These are phyloP conservation scores for Lomentospora prolificans DNA, from an alignment of 2,329 filamentous ascomycete species.

Conservation along the genomic window DNA sequence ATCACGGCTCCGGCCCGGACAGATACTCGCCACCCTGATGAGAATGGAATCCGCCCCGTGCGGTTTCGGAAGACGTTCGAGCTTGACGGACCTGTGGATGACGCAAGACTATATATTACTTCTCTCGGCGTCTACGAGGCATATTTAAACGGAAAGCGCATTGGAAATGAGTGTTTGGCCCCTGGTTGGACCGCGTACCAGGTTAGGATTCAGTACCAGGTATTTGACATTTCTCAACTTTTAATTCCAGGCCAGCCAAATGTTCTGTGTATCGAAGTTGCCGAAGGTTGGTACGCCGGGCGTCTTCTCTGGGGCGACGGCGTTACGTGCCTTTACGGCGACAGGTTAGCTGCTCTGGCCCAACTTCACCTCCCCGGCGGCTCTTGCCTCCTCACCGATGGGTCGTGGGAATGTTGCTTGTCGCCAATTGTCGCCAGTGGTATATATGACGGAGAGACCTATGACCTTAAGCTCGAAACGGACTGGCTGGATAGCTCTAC, in stretches of 20 bases:
- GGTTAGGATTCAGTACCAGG: slow-evolving; percentile 40
- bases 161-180: slow-evolving; percentile 31
- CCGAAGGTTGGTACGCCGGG: slow-evolving; percentile 39
- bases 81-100: slow-evolving; percentile 14
- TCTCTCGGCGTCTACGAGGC: slow-evolving; percentile 34
- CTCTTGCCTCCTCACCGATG: slow-evolving; percentile 23
- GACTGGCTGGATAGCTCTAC: slow-evolving; percentile 8
- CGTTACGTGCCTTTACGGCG: slow-evolving; percentile 27
- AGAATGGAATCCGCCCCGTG: slow-evolving; percentile 20
- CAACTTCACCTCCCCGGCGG: slow-evolving; percentile 27
- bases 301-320: slow-evolving; percentile 21
- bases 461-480: slow-evolving; percentile 26
- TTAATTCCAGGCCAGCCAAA: slow-evolving; percentile 23
- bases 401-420: slow-evolving; percentile 24
- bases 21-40: slow-evolving; percentile 17
- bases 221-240: slow-evolving; percentile 37
- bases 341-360: slow-evolving; percentile 26
- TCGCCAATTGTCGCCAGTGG: slow-evolving; percentile 25
- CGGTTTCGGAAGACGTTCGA: slow-evolving; percentile 25
- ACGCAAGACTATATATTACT: slow-evolving; percentile 37
- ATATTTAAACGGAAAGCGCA: slow-evolving; percentile 33
- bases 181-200: slow-evolving; percentile 44
- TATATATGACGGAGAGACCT: slow-evolving; percentile 44
- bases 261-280: slow-evolving; percentile 29
- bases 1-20: neutral